Evolutionary conservation across 1,284 basidiomycete genomes (phyloP), one percentile per base, ranked within the genome.

Genomic region (Takashimella koratensis): DNA sequence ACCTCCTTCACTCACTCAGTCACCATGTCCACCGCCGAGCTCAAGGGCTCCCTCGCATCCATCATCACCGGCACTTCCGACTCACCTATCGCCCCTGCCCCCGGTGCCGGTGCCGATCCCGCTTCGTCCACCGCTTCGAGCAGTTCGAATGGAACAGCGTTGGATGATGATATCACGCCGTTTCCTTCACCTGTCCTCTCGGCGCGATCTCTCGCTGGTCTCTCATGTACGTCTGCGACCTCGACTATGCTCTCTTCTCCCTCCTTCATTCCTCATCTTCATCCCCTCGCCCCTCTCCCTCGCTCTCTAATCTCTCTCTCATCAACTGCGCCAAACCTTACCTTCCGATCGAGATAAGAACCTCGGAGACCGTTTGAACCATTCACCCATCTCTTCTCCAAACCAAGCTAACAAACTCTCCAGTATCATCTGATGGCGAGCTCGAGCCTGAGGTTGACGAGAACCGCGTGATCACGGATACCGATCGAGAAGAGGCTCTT

Each of bases 401-500:
- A n/a, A n/a, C n/a, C n/a, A n/a, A n/a, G n/a, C n/a, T 36, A 8
- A 16, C 30, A 8, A 36, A 36, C 30, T 8, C 8, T 36, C 30
- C 56, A 76, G 70, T 74, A 26, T 66, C 67, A 2, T 70, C 67
- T 8, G 68, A 77, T 48, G 70, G 72, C 13, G 72, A 72, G 55
- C 59, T 73, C 16, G 73, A 73, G 47, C 56, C 62, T 12, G 71
- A 75, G 44, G 62, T 75, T 6, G 71, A 75, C 52, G 66, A 69
- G 43, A 49, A 68, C 23, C 66, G 72, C 54, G 65, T 72, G 24
- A 62, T 89, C 51, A 83, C 87, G 1, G 85, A 87, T 44, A 80
- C 84, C 58, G 86, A 88, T 60, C 83, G 79, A 66, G 79, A 79
- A 39, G 80, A 83, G 65, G 88, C 90, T 4, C 75, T 81, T 6